phyloP scores from a whole-genome alignment of 2,329 filamentous ascomycete species.

The Dryadomyces quercivorus region DNA sequence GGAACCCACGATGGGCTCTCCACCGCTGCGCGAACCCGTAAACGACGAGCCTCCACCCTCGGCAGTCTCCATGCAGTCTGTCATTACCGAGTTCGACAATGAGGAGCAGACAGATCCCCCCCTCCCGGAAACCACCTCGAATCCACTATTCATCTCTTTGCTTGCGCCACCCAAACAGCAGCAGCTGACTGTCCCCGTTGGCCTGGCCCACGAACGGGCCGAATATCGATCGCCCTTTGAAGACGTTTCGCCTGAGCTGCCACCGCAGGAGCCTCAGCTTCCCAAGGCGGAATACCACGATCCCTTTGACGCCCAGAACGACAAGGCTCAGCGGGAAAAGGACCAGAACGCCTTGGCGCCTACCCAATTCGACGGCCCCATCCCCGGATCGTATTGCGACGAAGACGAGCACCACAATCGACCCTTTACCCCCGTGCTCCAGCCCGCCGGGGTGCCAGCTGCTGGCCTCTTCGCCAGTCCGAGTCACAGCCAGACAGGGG shows the following conservation, averaged over 20 bases:
- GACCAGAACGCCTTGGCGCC: background rate
- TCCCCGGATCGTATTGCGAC: conserved; percentile 7
- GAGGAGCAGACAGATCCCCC: conserved; percentile 52
- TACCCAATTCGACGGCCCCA: conserved; percentile 1
- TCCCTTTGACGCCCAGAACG: conserved; percentile 28
- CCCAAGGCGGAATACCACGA: conserved; percentile 33
- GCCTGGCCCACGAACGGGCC: conserved; percentile 2
- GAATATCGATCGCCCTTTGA: conserved; percentile 14
- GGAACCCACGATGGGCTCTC: conserved; percentile 16
- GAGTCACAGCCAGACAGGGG: background rate
- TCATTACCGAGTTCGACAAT: conserved; percentile 59
- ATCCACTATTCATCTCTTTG: background rate
- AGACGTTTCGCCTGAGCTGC: background rate
- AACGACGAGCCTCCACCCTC: conserved; percentile 35
- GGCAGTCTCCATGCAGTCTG: conserved; percentile 46
- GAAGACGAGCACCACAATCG: conserved; percentile 8
- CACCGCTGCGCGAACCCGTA: conserved; percentile 16
- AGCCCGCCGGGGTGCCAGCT: background rate
- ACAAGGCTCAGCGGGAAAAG: too few species aligned
- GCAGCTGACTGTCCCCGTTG: background rate
- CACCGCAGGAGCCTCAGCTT: background rate
- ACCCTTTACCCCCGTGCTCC: conserved; percentile 1
- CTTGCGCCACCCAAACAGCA: background rate
- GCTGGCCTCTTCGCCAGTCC: background rate
- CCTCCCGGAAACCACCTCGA: conserved; percentile 14